A percentile compares a stretch with the other conserved stretches of the same genome.
Evolutionary conservation across 169 alveolate genomes (phyloP).

Genomic region (Cryptosporidium baileyi): DNA sequence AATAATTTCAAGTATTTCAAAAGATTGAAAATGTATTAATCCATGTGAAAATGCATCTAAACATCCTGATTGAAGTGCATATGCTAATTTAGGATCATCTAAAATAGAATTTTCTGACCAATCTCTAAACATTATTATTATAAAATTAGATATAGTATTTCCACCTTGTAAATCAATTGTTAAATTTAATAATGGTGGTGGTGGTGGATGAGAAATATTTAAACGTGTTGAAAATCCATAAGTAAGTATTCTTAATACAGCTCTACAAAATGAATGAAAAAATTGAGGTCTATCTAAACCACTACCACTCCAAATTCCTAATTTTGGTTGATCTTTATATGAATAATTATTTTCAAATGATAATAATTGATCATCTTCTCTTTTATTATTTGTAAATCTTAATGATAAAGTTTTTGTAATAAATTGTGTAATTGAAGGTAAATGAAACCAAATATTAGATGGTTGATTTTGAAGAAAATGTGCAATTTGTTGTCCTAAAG

Average conservation of each 20-base stretch:
- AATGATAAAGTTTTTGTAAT: constrained; percentile 21
- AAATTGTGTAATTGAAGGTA: constrained; percentile 49
- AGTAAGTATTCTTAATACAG: constrained; percentile 29
- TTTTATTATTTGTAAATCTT: neutral
- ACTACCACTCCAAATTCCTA: constrained; percentile 62
- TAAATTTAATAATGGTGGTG: constrained; percentile 33
- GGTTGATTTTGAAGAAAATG: constrained; percentile 67
- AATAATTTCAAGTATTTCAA: constrained; percentile 14
- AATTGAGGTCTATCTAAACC: constrained; percentile 40
- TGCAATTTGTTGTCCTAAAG: constrained; percentile 60
- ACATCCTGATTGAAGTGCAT: constrained; percentile 21
- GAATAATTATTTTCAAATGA: neutral
- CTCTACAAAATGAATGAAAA: constrained; percentile 31
- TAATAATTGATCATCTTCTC: neutral
- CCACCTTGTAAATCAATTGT: constrained; percentile 12
- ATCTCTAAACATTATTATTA: constrained; percentile 22
- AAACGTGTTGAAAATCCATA: constrained; percentile 39
- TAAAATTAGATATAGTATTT: constrained; percentile 13
- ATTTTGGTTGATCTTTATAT: constrained; percentile 8
- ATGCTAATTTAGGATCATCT: constrained; percentile 14
- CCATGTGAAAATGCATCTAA: constrained; percentile 55
- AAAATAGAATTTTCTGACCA: constrained; percentile 37
- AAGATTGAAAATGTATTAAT: constrained; percentile 30
- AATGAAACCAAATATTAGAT: constrained; percentile 63
- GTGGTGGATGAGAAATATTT: constrained; percentile 43